phyloP scores from a whole-genome alignment of 2,329 filamentous ascomycete species.

The Hymenoscyphus salicellus region DNA sequence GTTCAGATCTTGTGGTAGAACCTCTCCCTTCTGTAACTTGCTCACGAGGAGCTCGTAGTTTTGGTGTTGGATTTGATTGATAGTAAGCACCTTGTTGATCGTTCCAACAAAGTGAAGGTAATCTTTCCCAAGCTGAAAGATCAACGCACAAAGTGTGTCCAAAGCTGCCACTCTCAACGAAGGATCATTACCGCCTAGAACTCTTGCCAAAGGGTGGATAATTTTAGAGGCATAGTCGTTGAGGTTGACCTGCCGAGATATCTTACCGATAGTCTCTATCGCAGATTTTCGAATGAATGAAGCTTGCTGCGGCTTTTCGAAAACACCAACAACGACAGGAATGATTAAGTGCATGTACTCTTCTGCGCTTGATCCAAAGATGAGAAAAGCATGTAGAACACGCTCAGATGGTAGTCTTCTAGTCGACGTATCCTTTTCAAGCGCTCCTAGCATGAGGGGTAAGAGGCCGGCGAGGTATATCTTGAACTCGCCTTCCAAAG shows the following conservation, averaged over 20 bases:
- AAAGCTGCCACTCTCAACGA: slow-evolving; percentile 76
- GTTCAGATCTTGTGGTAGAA: slow-evolving; percentile 90
- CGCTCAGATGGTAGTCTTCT: slow-evolving; percentile 82
- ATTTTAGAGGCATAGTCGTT: slow-evolving; percentile 97
- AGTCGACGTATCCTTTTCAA: slow-evolving; percentile 77
- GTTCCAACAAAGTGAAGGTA: slow-evolving; percentile 93
- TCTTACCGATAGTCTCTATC: slow-evolving; percentile 90
- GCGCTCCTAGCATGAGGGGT: slow-evolving; percentile 87
- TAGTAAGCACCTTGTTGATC: slow-evolving; percentile 80
- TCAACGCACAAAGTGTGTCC: slow-evolving; percentile 90
- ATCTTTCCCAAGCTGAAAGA: slow-evolving; percentile 93
- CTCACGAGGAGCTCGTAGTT: slow-evolving; percentile 91
- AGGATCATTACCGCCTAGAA: slow-evolving; percentile 71
- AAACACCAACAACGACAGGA: slow-evolving; percentile 88
- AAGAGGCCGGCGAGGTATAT: slow-evolving; percentile 86
- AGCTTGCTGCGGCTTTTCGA: slow-evolving; percentile 84
- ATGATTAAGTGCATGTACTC: slow-evolving; percentile 99
- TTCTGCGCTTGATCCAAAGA: slow-evolving; percentile 92
- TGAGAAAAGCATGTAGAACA: slow-evolving; percentile 89
- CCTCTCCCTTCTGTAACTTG: slow-evolving; percentile 91
- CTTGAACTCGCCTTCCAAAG: slow-evolving; percentile 96
- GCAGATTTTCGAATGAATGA: slow-evolving; percentile 77
- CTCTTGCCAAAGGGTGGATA: slow-evolving; percentile 84
- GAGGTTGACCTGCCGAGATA: slow-evolving; percentile 93
- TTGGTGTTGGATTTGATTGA: slow-evolving; percentile 78